Percentiles rank a stretch among this genome's conserved stretches.
phyloP scores from a whole-genome alignment of 2,329 filamentous ascomycete species.

The Calonectria ilicicola region DNA sequence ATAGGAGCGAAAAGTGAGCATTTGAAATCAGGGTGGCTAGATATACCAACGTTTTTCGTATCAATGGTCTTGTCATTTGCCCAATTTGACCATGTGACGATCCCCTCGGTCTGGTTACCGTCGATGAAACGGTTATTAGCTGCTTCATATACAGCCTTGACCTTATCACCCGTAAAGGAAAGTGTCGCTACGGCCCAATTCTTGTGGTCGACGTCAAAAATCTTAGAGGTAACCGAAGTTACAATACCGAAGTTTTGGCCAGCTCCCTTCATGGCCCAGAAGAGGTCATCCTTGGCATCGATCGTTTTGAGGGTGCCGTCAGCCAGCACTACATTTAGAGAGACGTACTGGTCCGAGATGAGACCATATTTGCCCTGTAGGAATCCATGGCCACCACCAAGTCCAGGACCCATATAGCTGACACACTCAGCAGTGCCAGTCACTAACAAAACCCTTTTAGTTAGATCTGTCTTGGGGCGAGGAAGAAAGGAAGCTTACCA shows the following conservation, averaged over 20 bases:
- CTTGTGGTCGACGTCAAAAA: slow-evolving; percentile 40
- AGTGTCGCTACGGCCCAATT: slow-evolving; percentile 50
- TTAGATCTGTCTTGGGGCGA: background rate
- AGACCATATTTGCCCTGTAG: slow-evolving; percentile 45
- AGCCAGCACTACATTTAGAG: slow-evolving; percentile 47
- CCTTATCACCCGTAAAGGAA: slow-evolving; percentile 60
- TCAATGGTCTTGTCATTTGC: slow-evolving; percentile 54
- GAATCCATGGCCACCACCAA: slow-evolving; percentile 48
- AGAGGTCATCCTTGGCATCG: slow-evolving; percentile 44
- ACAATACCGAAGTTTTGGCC: slow-evolving; percentile 51
- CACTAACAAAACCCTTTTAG: slow-evolving; percentile 17
- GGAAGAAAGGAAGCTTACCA: slow-evolving; percentile 42
- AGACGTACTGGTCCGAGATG: slow-evolving; percentile 49
- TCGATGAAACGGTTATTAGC: slow-evolving; percentile 57
- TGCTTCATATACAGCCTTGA: slow-evolving; percentile 59
- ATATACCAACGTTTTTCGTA: slow-evolving; percentile 50
- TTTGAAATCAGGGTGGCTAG: rapidly evolving
- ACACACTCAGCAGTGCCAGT: slow-evolving; percentile 43
- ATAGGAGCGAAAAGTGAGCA: background rate
- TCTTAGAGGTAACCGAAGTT: slow-evolving; percentile 45
- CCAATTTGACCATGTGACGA: slow-evolving; percentile 65
- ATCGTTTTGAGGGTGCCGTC: slow-evolving; percentile 41
- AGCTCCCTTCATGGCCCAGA: slow-evolving; percentile 50
- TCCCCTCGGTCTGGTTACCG: slow-evolving; percentile 54
- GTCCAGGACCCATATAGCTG: slow-evolving; percentile 43